Evolutionary conservation across 2,329 filamentous ascomycete species (phyloP), one percentile per base, ranked within the genome.

Genomic region (Penicillium rolfsii): DNA sequence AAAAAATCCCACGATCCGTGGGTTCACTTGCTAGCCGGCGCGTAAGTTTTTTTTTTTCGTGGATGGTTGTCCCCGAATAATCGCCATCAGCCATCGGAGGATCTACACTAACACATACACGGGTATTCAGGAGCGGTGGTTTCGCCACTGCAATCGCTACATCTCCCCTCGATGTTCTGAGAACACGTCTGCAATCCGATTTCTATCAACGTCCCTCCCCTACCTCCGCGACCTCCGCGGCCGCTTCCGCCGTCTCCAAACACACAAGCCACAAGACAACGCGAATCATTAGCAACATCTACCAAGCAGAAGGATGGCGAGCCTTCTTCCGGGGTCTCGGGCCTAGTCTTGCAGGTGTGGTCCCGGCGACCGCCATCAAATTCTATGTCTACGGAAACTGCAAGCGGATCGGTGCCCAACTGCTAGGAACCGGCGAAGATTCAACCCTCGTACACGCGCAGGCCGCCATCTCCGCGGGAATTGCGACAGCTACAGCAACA

Each of bases 81-180:
- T 58, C 58, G 56, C 40, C 36, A 58, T 48, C 33, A 41, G 46
- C 54, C 59, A 40, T 40, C 33, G 38, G 35, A 24, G 36, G 41
- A 55, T 55, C 12, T 41, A 5, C 33, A 41, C 30, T 54, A 57
- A 63, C 57, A 56, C 19, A 26, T 24, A 28, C 19, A 48, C 16
- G 3, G 16, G 11, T 3, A 24, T 55, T 16, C 50, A 74, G 72
- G 64, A 67, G 66, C 59, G 93, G 92, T 57, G 94, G 94, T 46
- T 91, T 97, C 72, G 91, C 91, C 36, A 96, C 92, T 11, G 94
- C 93, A 56, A 84, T 97, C 55, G 89, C 96, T 62, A 97, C 93
- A 55, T 97, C 93, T 74, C 94, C 94, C 38, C 87, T 98, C 68
- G 94, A 98, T 80, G 94, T 98, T 61, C 96, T 97, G 77, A 97